phyloP scores from a whole-genome alignment of 306 rosid genomes.

The Citrullus amarus region DNA sequence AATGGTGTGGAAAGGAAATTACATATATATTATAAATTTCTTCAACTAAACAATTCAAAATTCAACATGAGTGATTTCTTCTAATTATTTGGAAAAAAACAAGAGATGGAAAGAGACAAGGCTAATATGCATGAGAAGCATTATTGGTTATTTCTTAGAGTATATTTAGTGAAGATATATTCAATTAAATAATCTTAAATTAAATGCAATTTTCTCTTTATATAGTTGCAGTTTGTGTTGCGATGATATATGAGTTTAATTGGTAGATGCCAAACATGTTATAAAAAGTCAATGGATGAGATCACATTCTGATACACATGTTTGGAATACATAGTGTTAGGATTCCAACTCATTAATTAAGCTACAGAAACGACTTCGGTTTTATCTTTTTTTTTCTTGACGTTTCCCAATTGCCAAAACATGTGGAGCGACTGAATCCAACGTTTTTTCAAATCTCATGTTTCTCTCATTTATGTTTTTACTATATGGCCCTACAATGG shows the following conservation, averaged over 20 bases:
- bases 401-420: neutral
- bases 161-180: too few relatives aligned
- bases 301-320: neutral
- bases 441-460: neutral
- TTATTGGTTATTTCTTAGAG: too few relatives aligned
- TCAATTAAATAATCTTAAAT: too few relatives aligned
- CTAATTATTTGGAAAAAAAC: too few relatives aligned
- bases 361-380: neutral
- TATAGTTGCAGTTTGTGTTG: too few relatives aligned
- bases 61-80: too few relatives aligned
- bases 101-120: too few relatives aligned
- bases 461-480: neutral
- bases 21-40: too few relatives aligned
- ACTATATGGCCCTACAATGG: neutral
- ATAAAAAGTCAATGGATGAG: neutral
- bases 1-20: too few relatives aligned
- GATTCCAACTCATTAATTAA: neutral
- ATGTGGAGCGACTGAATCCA: neutral
- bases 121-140: too few relatives aligned
- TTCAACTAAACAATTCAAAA: too few relatives aligned
- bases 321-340: neutral
- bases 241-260: neutral
- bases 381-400: neutral
- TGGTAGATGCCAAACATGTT: neutral
- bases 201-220: too few relatives aligned